phyloP scores from a whole-genome alignment of 768 basidiomycete genomes.

The Boletus fagicola region DNA sequence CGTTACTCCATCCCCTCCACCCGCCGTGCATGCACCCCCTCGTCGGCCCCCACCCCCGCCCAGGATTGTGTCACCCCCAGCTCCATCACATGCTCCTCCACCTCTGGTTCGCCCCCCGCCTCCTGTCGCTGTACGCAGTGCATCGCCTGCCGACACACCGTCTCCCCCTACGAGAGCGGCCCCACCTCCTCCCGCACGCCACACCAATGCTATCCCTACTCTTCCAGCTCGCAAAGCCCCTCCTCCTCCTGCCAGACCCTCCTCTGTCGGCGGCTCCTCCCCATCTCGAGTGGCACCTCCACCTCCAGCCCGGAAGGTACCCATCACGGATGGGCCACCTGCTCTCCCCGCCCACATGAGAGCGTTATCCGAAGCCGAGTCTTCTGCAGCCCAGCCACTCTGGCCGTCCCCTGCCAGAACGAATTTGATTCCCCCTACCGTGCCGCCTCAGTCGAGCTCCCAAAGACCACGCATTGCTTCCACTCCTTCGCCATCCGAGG shows the following conservation, averaged over 20 bases:
- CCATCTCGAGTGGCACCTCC: constrained; percentile 37
- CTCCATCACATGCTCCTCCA: constrained; percentile 23
- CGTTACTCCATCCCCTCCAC: constrained; percentile 28
- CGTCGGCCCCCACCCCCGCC: constrained; percentile 36
- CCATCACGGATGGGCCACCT: constrained; percentile 27
- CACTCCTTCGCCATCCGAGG: constrained; percentile 21
- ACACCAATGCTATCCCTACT: constrained; percentile 8
- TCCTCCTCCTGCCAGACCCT: constrained; percentile 44
- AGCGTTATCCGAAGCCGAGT: constrained; percentile 44
- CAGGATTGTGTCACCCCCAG: constrained; percentile 30
- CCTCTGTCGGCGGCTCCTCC: constrained; percentile 29
- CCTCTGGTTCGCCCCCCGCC: constrained; percentile 29
- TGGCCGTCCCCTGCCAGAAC: constrained; percentile 29
- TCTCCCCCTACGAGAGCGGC: constrained; percentile 17
- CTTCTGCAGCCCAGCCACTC: constrained; percentile 33
- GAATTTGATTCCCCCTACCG: constrained; percentile 18
- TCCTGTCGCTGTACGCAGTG: constrained; percentile 28
- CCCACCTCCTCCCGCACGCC: constrained; percentile 31
- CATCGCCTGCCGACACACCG: constrained; percentile 18
- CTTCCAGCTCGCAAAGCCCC: constrained; percentile 37
- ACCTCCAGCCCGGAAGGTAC: constrained; percentile 41
- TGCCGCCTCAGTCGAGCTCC: constrained; percentile 14
- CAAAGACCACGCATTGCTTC: constrained; percentile 28
- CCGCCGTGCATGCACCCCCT: constrained; percentile 19
- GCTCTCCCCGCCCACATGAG: constrained; percentile 39